Base-by-base conservation (phyloP, 768 basidiomycete genomes). In the Pleurotus ostreatus region DNA sequence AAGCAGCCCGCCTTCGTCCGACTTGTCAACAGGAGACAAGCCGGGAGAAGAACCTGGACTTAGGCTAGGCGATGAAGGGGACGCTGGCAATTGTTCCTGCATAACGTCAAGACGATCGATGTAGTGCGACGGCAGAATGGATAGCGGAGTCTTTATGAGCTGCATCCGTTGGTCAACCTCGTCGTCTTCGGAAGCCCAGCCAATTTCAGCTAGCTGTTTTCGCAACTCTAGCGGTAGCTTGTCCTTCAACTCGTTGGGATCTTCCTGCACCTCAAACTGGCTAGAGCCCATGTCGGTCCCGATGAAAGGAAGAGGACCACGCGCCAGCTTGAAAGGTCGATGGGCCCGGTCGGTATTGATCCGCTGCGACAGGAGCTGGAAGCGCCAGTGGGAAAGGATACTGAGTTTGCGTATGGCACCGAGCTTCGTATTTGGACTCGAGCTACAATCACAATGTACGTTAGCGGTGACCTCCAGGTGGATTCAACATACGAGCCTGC, bases 231-330 rank as follows among this genome's bases (percentile, higher is more conserved):
- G 60, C 2, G 89, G 88, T 11, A 92, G 71, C 22, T 72, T 78
- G 52, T 81, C 77, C 51, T 77, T 77, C 45, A 69, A 63, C 37
- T 82, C 81, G 13, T 77, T 76, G 0, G 70, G 61, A 55, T 80
- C 81, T 54, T 86, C 82, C 25, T 79, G 77, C 23, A 73, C 75
- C 2, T 86, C 73, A 61, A 82, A 89, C 8, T 73, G 66, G 57
- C 71, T 80, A 1, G 85, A 82, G 1, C 89, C 89, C 45, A 90
- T 84, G 60, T 91, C 88, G 0, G 87, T 88, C 0, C 88, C 80
- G 11, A 89, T 79, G 61, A 90, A 92, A 0, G 85, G 73, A n/a
- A 91, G 75, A 1, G 85, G 85, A 7, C 77, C 80, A n/a, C 86
- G 77, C n/a, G 84, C 78, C 15, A 84, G 66, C 62, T 83, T 88